phyloP scores from a whole-genome alignment of 805 yeast species.

The Yarrowia phangngaensis region DNA sequence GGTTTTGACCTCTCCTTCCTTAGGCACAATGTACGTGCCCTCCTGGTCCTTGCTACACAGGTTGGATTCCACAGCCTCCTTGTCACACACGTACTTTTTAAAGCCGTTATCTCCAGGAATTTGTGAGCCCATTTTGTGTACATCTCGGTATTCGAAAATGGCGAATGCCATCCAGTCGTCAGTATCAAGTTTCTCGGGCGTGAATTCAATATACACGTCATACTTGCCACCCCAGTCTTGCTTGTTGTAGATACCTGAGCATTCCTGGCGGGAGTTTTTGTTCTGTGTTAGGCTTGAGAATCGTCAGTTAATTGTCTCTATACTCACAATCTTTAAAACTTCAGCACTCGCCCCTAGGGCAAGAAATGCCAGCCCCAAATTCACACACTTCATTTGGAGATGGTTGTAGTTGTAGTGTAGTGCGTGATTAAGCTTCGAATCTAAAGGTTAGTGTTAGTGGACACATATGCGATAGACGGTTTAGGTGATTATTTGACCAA shows the following conservation, averaged over 20 bases:
- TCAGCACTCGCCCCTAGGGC: slow-evolving; percentile 31
- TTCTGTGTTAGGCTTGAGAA: slow-evolving; percentile 41
- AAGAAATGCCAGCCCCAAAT: slow-evolving; percentile 26
- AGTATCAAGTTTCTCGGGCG: slow-evolving; percentile 33
- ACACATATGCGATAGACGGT: too few species aligned
- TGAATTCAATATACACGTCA: slow-evolving; percentile 56
- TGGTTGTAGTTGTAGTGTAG: background rate
- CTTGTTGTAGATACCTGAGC: slow-evolving; percentile 87
- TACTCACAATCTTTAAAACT: slow-evolving; percentile 30
- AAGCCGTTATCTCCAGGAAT: slow-evolving; percentile 27
- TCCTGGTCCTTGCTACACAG: slow-evolving; percentile 54
- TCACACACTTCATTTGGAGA: slow-evolving; percentile 18
- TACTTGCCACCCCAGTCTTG: slow-evolving; percentile 80
- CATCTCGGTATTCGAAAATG: slow-evolving; percentile 80
- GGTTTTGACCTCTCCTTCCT: slow-evolving; percentile 44
- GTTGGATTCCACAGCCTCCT: slow-evolving; percentile 52
- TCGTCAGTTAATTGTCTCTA: background rate
- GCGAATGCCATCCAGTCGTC: slow-evolving; percentile 57
- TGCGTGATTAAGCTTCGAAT: background rate
- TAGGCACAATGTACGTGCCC: slow-evolving; percentile 60
- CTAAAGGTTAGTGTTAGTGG: too few species aligned
- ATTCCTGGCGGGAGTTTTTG: slow-evolving; percentile 56
- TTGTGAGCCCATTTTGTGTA: slow-evolving; percentile 57
- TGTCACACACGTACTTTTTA: slow-evolving; percentile 69
- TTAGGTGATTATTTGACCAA: too few species aligned